These are phyloP conservation scores for Aspergillus candidus DNA, from an alignment of 2,329 filamentous ascomycete species.

Conservation along the genomic window DNA sequence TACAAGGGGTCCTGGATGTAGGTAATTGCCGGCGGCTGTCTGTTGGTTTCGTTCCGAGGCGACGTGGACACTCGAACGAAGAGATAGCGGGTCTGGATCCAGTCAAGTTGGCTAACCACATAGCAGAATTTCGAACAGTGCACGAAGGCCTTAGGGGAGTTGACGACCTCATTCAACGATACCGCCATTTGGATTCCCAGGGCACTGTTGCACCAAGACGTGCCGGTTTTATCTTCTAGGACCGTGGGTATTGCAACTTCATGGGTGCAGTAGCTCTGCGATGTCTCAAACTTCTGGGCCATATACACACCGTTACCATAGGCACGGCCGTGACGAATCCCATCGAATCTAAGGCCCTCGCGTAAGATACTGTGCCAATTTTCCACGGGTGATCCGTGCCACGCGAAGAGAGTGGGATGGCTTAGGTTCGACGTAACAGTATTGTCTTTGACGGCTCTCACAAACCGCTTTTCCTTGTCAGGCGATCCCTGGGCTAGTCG, in stretches of 20 bases:
- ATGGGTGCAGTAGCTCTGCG: conserved; percentile 24
- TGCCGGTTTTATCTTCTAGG: background rate
- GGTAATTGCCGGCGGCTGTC: conserved; percentile 6
- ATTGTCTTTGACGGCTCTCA: conserved; percentile 50
- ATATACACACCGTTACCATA: conserved; percentile 81
- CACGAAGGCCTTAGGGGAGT: conserved; percentile 59
- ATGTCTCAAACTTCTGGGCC: conserved; percentile 54
- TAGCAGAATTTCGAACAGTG: conserved; percentile 50
- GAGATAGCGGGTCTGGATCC: conserved; percentile 86
- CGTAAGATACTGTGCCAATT: conserved; percentile 93
- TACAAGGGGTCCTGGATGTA: conserved; percentile 34
- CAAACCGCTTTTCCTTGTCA: conserved; percentile 75
- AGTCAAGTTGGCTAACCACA: conserved; percentile 69
- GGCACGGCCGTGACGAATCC: conserved; percentile 58
- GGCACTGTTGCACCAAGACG: conserved; percentile 61
- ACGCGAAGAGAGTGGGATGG: conserved; percentile 72
- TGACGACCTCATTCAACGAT: conserved; percentile 80
- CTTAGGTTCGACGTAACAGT: conserved; percentile 34
- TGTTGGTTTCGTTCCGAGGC: background rate
- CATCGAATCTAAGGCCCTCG: conserved; percentile 68
- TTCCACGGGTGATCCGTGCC: conserved; percentile 68
- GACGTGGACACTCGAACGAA: conserved; percentile 49
- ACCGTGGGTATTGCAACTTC: too few species aligned
- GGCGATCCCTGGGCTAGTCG: conserved; percentile 82
- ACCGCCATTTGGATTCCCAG: conserved; percentile 57